phyloP scores from a whole-genome alignment of 768 basidiomycete species.

The Mycena galopus region DNA sequence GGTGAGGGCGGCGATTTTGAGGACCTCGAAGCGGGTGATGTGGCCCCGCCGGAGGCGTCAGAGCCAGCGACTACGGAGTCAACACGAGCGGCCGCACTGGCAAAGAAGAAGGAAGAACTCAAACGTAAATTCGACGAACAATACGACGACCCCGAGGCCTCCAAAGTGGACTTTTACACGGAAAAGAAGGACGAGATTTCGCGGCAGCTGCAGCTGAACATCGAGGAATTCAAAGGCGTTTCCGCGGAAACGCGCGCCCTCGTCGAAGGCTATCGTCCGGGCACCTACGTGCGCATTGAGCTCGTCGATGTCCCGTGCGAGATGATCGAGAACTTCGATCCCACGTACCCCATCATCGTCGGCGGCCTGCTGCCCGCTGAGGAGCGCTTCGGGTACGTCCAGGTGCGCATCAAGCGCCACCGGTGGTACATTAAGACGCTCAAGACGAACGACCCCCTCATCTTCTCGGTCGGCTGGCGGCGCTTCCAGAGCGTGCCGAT shows the following conservation, averaged over 20 bases:
- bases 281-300: constrained; percentile 94
- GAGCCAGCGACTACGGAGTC: constrained; percentile 46
- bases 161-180: constrained; percentile 90
- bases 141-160: constrained; percentile 89
- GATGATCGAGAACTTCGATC: constrained; percentile 94
- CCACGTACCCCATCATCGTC: constrained; percentile 89
- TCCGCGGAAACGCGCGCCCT: constrained; percentile 83
- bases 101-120: constrained; percentile 89
- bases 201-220: constrained; percentile 84
- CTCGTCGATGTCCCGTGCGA: constrained; percentile 88
- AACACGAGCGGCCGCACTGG: constrained; percentile 66
- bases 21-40: constrained; percentile 52
- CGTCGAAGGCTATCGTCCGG: constrained; percentile 92
- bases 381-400: constrained; percentile 92
- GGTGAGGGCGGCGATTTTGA: constrained; percentile 59
- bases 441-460: constrained; percentile 97
- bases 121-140: constrained; percentile 97
- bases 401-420: constrained; percentile 96
- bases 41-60: constrained; percentile 38
- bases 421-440: constrained; percentile 92
- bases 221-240: constrained; percentile 85
- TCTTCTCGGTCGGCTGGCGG: constrained; percentile 97
- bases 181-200: constrained; percentile 94
- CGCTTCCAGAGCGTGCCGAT: constrained; percentile 96
- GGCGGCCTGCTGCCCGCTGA: constrained; percentile 93